Percentiles rank a stretch among this genome's conserved stretches.
Conservation (phyloP, 768 basidiomycete genomes). For the Coprinellus aureogranulatus region DNA sequence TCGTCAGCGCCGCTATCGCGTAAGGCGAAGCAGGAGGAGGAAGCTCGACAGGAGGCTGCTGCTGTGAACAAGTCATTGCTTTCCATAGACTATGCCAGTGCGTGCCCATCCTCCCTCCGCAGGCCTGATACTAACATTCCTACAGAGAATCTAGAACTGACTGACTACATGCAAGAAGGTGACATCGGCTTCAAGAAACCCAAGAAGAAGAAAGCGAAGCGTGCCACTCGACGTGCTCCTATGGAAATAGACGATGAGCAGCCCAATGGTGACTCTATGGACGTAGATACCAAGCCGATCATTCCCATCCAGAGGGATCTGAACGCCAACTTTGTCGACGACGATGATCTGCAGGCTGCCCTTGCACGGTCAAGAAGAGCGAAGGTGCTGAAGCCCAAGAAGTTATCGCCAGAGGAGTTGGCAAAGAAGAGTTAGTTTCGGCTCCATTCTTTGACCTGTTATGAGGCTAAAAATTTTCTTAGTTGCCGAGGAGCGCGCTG, state of each 20-base stretch:
- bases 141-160: conserved; percentile 77
- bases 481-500: conserved; percentile 66
- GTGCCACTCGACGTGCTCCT: conserved; percentile 63
- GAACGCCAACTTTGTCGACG: conserved; percentile 91
- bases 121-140: background rate
- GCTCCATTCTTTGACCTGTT: background rate
- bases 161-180: conserved; percentile 90
- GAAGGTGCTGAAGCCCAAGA: conserved; percentile 74
- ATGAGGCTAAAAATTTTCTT: conserved; percentile 7
- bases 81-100: conserved; percentile 88
- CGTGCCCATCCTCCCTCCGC: conserved; percentile 31
- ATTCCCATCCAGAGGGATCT: conserved; percentile 66
- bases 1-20: conserved; percentile 40
- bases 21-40: conserved; percentile 39
- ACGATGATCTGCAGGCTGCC: conserved; percentile 95
- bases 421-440: conserved; percentile 63
- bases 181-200: conserved; percentile 95
- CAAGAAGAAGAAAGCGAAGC: conserved; percentile 97
- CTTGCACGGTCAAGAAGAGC: conserved; percentile 82
- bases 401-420: conserved; percentile 77
- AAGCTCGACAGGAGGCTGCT: conserved; percentile 53
- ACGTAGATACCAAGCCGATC: conserved; percentile 74
- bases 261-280: conserved; percentile 60
- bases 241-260: conserved; percentile 43
- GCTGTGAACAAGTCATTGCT: conserved; percentile 78